Evolutionary conservation across 805 yeast genomes (phyloP).

Genomic region (Candida loeiensis): DNA sequence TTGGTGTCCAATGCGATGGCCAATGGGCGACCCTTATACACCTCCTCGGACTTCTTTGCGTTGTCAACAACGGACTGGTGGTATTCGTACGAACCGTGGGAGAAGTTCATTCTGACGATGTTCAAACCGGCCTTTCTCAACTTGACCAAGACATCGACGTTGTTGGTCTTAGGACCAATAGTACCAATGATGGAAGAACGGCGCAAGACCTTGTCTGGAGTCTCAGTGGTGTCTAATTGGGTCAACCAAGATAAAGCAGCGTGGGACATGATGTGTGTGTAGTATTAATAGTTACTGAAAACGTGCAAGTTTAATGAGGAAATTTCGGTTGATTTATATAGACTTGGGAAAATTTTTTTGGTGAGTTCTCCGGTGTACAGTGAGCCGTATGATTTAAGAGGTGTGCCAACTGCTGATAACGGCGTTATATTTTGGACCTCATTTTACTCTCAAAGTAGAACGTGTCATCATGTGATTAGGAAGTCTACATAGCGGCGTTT

Average conservation of each 20-base stretch:
- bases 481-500: background rate
- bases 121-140: conserved; percentile 96
- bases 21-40: conserved; percentile 92
- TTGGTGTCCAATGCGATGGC: conserved; percentile 98
- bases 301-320: background rate
- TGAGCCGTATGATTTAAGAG: conserved; percentile 8
- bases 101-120: conserved; percentile 98
- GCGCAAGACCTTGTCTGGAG: conserved; percentile 78
- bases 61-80: conserved; percentile 96
- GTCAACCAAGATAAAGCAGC: conserved; percentile 76
- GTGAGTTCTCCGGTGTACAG: conserved; percentile 11
- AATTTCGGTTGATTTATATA: conserved; percentile 6
- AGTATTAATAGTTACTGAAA: conserved; percentile 1
- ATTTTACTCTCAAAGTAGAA: too few species aligned
- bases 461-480: too few species aligned
- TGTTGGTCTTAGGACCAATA: conserved; percentile 97
- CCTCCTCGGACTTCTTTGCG: conserved; percentile 88
- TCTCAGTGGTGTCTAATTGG: conserved; percentile 64
- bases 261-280: conserved; percentile 31
- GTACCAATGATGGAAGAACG: conserved; percentile 98
- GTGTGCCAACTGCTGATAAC: conserved; percentile 1
- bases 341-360: conserved; percentile 10
- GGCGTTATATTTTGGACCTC: background rate
- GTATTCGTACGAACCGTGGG: conserved; percentile 97
- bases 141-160: conserved; percentile 75